Evolutionary conservation across 257 asterid genomes (phyloP), one percentile per base, ranked within the genome.

Genomic region (Rehmannia glutinosa): DNA sequence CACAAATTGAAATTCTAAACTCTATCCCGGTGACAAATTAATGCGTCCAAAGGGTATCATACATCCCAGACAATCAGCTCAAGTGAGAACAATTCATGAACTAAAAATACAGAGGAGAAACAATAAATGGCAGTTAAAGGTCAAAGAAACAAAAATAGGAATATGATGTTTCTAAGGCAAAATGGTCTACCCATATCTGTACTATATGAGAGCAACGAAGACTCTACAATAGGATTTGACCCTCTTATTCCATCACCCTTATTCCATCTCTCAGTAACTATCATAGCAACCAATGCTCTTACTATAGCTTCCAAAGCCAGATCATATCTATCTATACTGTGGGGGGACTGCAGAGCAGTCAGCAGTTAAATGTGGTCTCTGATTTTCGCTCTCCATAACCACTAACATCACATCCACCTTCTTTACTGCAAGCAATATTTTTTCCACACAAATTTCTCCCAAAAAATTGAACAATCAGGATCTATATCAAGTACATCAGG

Each of bases 201-300:
- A n/a, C n/a, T n/a, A n/a, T n/a, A n/a, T n/a, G n/a, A n/a, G n/a
- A n/a, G n/a, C n/a, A n/a, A n/a, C n/a, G n/a, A n/a, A 2, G 25
- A 32, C 59, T 15, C 59, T 19, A 62, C 13, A 19, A 19, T 51
- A 36, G 62, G 43, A 60, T 17, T 25, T 41, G 57, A 58, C 21
- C n/a, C 50, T 50, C 17, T 41, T 50, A 69, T 58, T 42, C 21
- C 33, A n/a, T 32, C 64, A 58, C 57, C 24, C n/a, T n/a, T n/a
- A n/a, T n/a, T n/a, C n/a, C n/a, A n/a, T n/a, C n/a, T n/a, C n/a
- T n/a, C n/a, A n/a, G n/a, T n/a, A n/a, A n/a, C n/a, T n/a, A n/a
- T n/a, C n/a, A n/a, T n/a, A n/a, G n/a, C n/a, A n/a, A n/a, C n/a
- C n/a, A n/a, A n/a, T n/a, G n/a, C n/a, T n/a, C n/a, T n/a, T n/a